phyloP scores from a whole-genome alignment of 768 basidiomycete genomes.

The Mycena filopes region DNA sequence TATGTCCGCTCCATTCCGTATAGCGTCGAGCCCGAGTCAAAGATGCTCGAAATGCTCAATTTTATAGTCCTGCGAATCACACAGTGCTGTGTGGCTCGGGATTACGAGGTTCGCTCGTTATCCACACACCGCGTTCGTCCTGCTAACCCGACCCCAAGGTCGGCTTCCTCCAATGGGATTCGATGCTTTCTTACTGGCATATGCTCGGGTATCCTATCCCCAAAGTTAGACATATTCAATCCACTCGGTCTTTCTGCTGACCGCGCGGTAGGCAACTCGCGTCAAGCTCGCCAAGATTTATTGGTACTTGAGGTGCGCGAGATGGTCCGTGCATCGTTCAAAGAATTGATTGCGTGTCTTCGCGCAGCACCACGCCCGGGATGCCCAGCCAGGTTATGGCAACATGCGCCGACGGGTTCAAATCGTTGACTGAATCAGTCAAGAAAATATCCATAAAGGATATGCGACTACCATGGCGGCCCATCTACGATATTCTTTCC shows the following conservation, averaged over 20 bases:
- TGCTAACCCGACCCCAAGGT: slow-evolving; percentile 18
- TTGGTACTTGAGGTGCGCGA: slow-evolving; percentile 65
- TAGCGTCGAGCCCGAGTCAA: slow-evolving; percentile 77
- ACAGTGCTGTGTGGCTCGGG: slow-evolving; percentile 82
- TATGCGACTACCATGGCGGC: slow-evolving; percentile 85
- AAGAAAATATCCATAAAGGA: slow-evolving; percentile 82
- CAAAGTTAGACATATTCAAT: slow-evolving; percentile 43
- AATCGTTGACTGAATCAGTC: slow-evolving; percentile 69
- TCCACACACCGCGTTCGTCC: not conserved
- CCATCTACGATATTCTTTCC: slow-evolving; percentile 75
- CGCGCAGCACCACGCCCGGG: slow-evolving; percentile 72
- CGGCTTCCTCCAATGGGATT: slow-evolving; percentile 84
- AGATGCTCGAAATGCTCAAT: slow-evolving; percentile 81
- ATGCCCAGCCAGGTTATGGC: slow-evolving; percentile 78
- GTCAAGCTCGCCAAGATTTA: slow-evolving; percentile 81
- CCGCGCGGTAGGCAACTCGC: slow-evolving; percentile 60
- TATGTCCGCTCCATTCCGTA: slow-evolving; percentile 80
- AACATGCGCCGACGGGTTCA: slow-evolving; percentile 71
- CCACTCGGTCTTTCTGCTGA: not conserved
- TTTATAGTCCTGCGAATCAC: slow-evolving; percentile 73
- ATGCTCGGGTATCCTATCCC: slow-evolving; percentile 91
- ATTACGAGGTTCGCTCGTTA: slow-evolving; percentile 70
- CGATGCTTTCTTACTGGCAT: slow-evolving; percentile 79
- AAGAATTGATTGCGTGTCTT: not conserved
- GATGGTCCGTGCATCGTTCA: not conserved